Base-by-base conservation (phyloP, 1,284 basidiomycete species). In the Apiotrichum porosum region DNA sequence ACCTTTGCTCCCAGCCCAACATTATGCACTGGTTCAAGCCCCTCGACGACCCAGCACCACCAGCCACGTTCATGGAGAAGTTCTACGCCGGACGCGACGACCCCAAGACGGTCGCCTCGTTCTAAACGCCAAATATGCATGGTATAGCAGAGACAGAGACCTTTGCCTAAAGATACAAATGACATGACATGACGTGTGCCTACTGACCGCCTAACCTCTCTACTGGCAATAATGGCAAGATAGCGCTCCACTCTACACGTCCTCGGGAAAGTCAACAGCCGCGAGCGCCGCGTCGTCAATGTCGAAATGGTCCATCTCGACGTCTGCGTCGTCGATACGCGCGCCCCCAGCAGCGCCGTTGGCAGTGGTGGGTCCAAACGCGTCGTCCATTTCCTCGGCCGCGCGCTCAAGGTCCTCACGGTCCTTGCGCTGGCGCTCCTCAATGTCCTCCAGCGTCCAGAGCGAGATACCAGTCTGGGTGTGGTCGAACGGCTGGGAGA, bases 401-500 rank as follows among this genome's bases (percentile, higher is more conserved):
- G 57, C 65, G 23, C 53, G 42, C 49, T 61, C 61, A 5, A 49
- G 56, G 42, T 71, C 68, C 36, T 69, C 69, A 44, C 54, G 47
- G 24, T 69, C 71, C 41, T 64, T 61, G 21, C 49, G 28, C 47
- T 72, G 69, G 31, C 63, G 62, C 44, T 60, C 63, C 44, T 72
- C 69, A 28, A 72, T 72, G 54, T 75, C 72, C 36, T 72, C 73
- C 46, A 73, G 49, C 9, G 89, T 92, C 95, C 95, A 99, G 36
- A 97, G 76, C 34, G 88, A 93, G 40, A 98, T 80, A 0, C 93
- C 92, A 8, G 92, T 95, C 75, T 93, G 85, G 57, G 91, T 91
- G 71, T 94, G 89, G 57, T 92, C 90, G 43, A 86, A 88, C 60
- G 92, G 93, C 73, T 99, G 95, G 9, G 93, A 97, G 69, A 99